These are phyloP conservation scores for Aspergillus sp. DNA, from an alignment of 2,329 filamentous ascomycete genomes.

Conservation along the genomic window DNA sequence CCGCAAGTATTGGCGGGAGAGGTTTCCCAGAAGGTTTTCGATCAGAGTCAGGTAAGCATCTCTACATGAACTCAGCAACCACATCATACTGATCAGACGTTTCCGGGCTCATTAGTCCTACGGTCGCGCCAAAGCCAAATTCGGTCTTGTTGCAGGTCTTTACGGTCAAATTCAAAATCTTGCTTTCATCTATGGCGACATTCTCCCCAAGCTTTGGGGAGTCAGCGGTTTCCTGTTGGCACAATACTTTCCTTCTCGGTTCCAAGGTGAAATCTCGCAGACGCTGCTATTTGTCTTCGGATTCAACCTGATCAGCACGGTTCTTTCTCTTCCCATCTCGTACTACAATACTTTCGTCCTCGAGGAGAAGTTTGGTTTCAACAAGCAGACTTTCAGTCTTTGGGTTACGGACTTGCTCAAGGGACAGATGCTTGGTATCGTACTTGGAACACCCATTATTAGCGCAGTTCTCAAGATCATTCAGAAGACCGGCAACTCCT, in stretches of 20 bases:
- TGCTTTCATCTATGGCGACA: constrained; percentile 84
- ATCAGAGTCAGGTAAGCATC: constrained; percentile 75
- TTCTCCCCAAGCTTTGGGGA: constrained; percentile 88
- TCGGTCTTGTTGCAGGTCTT: constrained; percentile 75
- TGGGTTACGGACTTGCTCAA: constrained; percentile 93
- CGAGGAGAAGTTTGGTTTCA: constrained; percentile 97
- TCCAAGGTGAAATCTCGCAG: constrained; percentile 90
- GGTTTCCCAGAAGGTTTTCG: constrained; percentile 84
- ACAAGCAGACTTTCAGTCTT: constrained; percentile 89
- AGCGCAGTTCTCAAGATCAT: constrained; percentile 92
- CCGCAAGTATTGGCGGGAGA: constrained; percentile 87
- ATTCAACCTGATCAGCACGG: constrained; percentile 79
- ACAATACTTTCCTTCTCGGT: constrained; percentile 71
- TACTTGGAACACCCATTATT: constrained; percentile 82
- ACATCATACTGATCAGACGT: neutral
- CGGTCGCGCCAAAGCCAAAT: constrained; percentile 92
- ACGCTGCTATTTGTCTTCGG: constrained; percentile 88
- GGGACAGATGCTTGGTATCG: constrained; percentile 76
- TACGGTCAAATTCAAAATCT: constrained; percentile 87
- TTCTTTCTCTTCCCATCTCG: constrained; percentile 75
- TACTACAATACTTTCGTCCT: constrained; percentile 95
- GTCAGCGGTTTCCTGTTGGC: constrained; percentile 74
- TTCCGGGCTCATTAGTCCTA: constrained; percentile 64
- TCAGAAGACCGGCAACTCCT: constrained; percentile 86
- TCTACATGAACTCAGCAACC: neutral